A percentile compares a stretch with the other conserved stretches of the same genome.
These are phyloP conservation scores for Cordyceps fumosorosea DNA, from an alignment of 2,329 filamentous ascomycete genomes.

Conservation along the genomic window DNA sequence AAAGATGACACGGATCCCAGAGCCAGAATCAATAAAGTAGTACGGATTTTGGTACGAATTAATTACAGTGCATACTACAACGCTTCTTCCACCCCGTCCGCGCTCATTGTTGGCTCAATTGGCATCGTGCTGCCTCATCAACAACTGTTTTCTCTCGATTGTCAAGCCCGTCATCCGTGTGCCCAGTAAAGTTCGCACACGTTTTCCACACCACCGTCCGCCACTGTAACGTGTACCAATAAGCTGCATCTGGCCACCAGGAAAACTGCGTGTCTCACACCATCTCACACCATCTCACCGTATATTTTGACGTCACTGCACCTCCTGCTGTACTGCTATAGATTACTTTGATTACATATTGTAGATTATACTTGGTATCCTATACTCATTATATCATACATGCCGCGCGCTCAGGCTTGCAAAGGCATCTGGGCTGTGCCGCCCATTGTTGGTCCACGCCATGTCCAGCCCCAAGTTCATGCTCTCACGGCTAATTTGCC, in stretches of 20 bases:
- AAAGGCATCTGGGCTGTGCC: conserved; percentile 76
- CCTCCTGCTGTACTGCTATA: background rate
- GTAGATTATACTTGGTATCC: conserved; percentile 10
- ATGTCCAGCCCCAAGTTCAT: conserved; percentile 59
- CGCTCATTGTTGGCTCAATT: background rate
- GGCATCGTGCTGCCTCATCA: background rate
- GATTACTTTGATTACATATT: conserved; percentile 4
- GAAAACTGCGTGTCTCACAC: background rate
- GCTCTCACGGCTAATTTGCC: conserved; percentile 58
- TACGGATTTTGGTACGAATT: background rate
- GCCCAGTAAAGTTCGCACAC: too few relatives aligned
- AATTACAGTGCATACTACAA: background rate
- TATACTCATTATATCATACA: conserved; percentile 29
- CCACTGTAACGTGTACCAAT: conserved; percentile 10
- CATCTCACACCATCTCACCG: conserved; percentile 9
- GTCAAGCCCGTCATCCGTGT: background rate
- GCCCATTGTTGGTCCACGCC: conserved; percentile 61
- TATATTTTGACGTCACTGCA: background rate
- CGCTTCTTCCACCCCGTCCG: background rate
- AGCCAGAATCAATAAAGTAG: background rate
- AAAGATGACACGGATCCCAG: background rate
- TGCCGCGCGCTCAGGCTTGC: conserved; percentile 63
- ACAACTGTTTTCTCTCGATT: background rate
- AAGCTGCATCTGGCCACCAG: background rate
- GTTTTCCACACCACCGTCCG: background rate